A percentile compares a stretch with the other conserved stretches of the same genome.
phyloP scores from a whole-genome alignment of 495 filamentous ascomycete species.

The Neurospora hispaniola region DNA sequence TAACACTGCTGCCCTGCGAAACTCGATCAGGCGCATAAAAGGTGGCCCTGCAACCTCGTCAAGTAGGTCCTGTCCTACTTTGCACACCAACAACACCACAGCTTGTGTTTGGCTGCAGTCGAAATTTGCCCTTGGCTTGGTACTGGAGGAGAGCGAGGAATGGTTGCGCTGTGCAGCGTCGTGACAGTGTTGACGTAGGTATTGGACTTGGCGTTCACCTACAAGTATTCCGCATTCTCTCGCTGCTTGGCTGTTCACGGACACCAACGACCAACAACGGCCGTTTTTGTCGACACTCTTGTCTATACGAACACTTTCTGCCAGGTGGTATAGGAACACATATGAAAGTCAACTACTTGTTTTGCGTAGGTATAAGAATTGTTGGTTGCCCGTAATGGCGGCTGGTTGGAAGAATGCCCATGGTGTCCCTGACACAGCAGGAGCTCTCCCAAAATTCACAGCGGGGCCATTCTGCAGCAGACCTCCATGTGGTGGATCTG shows the following conservation, averaged over 20 bases:
- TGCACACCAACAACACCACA: background rate
- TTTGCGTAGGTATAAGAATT: no score
- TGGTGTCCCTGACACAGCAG: background rate
- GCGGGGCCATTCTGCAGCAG: background rate
- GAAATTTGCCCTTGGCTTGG: background rate
- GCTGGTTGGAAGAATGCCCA: background rate
- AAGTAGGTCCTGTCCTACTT: background rate
- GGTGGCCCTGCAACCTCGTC: background rate
- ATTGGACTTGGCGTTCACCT: no score
- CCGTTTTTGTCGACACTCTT: background rate
- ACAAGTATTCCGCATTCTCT: no score
- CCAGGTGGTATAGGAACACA: background rate
- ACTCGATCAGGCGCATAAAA: background rate
- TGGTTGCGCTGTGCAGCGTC: background rate
- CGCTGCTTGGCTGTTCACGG: background rate
- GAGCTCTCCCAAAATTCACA: background rate
- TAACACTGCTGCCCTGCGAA: background rate
- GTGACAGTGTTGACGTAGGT: background rate
- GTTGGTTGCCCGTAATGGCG: background rate
- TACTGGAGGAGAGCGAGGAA: background rate
- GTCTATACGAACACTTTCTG: background rate
- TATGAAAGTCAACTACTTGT: background rate
- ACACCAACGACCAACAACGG: background rate
- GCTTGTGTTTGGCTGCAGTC: background rate
- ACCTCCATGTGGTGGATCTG: background rate